Conservation (phyloP, 345 rosid species). For the Erysimum cheiranthoides region DNA sequence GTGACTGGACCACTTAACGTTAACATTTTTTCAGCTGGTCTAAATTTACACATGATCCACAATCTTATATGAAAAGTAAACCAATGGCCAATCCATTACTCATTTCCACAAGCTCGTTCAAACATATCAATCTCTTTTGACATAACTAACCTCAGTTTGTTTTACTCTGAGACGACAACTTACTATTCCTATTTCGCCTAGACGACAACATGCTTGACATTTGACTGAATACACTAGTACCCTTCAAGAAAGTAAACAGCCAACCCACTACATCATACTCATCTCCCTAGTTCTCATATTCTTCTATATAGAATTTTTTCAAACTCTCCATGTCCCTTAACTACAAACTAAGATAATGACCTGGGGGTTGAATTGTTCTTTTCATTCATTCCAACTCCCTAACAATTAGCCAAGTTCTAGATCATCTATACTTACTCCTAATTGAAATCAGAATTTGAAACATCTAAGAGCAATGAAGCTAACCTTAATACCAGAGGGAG, state of each 20-base stretch:
- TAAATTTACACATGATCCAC: neutral
- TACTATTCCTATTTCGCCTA: neutral
- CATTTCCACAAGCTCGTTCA: slow-evolving; percentile 8
- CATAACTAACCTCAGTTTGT: neutral
- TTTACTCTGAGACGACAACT: neutral
- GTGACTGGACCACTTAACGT: neutral
- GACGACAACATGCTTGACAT: neutral
- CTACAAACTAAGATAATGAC: slow-evolving; percentile 15
- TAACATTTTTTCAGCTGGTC: neutral
- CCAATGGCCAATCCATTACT: neutral
- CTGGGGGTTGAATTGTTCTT: neutral
- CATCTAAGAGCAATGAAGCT: slow-evolving; percentile 20
- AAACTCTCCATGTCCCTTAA: neutral
- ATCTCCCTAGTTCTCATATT: neutral
- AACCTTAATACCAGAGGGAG: slow-evolving; percentile 95
- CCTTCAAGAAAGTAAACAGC: neutral
- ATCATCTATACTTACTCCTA: neutral
- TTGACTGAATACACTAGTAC: neutral
- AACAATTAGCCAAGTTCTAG: slow-evolving; percentile 6
- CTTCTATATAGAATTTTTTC: neutral
- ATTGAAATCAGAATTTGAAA: neutral
- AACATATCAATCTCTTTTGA: neutral
- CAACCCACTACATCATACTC: neutral
- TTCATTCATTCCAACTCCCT: neutral
- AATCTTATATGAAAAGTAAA: neutral